These are phyloP conservation scores for Neurospora sp. DNA, from an alignment of 495 filamentous ascomycete genomes.

Conservation along the genomic window DNA sequence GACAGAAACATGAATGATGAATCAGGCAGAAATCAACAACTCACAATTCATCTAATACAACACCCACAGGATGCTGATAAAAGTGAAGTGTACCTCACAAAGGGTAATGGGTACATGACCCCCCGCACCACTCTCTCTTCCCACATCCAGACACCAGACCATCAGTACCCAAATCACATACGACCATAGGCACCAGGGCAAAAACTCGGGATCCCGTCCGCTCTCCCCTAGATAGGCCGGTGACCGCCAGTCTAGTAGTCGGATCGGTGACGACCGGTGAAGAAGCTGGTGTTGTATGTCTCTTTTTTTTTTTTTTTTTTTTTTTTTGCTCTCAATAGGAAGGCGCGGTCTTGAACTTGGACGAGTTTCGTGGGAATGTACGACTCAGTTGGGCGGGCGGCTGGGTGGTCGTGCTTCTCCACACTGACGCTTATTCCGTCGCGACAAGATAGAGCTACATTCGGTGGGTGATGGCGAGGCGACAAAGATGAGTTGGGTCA, in stretches of 20 bases:
- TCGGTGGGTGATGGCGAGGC: too few species aligned
- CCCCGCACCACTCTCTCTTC: not conserved
- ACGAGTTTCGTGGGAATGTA: too few species aligned
- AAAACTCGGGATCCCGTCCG: slow-evolving; percentile 41
- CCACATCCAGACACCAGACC: not conserved
- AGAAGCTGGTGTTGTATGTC: not conserved
- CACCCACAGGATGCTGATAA: not conserved
- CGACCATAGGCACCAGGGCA: not conserved
- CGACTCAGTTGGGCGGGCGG: too few species aligned
- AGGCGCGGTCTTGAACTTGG: too few species aligned
- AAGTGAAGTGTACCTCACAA: not conserved
- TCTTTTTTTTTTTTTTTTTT: not conserved
- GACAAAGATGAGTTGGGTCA: too few species aligned
- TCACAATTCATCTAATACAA: not conserved
- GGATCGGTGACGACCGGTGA: not conserved
- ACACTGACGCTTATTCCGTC: too few species aligned
- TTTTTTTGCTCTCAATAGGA: too few species aligned
- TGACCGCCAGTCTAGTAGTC: not conserved
- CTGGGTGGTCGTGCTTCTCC: too few species aligned
- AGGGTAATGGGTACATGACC: not conserved
- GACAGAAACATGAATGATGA: not conserved
- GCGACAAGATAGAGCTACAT: too few species aligned
- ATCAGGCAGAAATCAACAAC: not conserved
- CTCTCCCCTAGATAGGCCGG: slow-evolving; percentile 30
- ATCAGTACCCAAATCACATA: not conserved